Evolutionary conservation across 495 filamentous ascomycete species (phyloP).

Genomic region (Hypoxylon fuscum): DNA sequence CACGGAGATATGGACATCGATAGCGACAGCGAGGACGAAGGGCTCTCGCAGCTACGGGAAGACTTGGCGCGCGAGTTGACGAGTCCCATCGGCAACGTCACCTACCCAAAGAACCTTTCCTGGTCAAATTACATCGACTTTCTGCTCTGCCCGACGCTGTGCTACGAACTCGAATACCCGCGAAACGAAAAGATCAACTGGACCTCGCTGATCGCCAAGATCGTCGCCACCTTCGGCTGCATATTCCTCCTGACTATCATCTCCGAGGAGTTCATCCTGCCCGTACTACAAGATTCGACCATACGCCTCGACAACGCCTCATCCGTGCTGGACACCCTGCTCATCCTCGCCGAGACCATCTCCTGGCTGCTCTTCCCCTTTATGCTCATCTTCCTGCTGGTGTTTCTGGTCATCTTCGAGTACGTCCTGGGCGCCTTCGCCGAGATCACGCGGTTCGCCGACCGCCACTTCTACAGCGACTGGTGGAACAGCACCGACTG

Average conservation of each 20-base stretch:
- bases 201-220: constrained; percentile 85
- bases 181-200: constrained; percentile 76
- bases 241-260: constrained; percentile 93
- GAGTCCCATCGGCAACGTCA: constrained; percentile 86
- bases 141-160: constrained; percentile 91
- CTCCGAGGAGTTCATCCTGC: constrained; percentile 95
- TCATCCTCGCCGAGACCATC: constrained; percentile 92
- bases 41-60: constrained; percentile 75
- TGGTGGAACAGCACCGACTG: constrained; percentile 93
- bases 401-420: constrained; percentile 97
- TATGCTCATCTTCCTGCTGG: constrained; percentile 93
- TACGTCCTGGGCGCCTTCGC: constrained; percentile 95
- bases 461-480: constrained; percentile 95
- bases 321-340: constrained; percentile 69
- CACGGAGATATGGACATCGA: constrained; percentile 37
- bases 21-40: constrained; percentile 54
- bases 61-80: constrained; percentile 90
- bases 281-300: constrained; percentile 82
- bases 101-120: constrained; percentile 90
- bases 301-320: constrained; percentile 66
- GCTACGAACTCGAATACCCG: constrained; percentile 97
- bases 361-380: constrained; percentile 95
- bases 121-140: constrained; percentile 85
- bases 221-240: constrained; percentile 91
- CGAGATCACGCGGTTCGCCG: constrained; percentile 92